Base-by-base conservation (phyloP, 345 rosid species). In the Eucalyptus pauciflora region DNA sequence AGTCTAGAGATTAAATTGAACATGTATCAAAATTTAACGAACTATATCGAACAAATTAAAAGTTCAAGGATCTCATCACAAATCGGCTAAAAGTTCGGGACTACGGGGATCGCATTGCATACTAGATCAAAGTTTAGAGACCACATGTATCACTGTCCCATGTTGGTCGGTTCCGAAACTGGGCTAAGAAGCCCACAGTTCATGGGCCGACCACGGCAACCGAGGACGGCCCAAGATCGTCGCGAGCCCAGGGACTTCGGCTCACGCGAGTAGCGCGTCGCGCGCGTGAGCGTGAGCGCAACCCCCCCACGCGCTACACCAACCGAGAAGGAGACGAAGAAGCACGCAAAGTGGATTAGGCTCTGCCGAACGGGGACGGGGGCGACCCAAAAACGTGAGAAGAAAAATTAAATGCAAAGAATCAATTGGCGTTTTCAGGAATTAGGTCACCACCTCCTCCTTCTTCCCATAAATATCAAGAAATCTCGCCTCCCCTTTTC, bases 21-120 rank as follows among this genome's bases (percentile, higher is more conserved):
- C 1, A 45, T 2, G 48, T 45, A 45, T 2, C 1, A 45, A 7
- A 45, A 45, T 7, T 45, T 45, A 1, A 45, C 10, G 3, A 45
- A 45, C 3, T 45, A 45, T 8, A 45, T 45, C 10, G 10, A 45
- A 45, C 1, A 45, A 45, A 45, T 45, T 45, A 45, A 45, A 45
- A 45, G 48, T 8, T 43, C 45, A 7, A 43, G 45, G 45, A 43
- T 7, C 45, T 43, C 45, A 43, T 43, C 7, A 43, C 45, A 43
- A 43, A 43, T 43, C 8, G 45, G 1, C 8, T 43, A 43, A 43
- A 43, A 43, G 7, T 43, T 43, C 1, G 8, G 7, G 7, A 43
- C 2, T 7, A 7, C 7, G 2, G 7, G 7, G 3, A 50, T 50
- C 3, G 3, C 3, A 0, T 50, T 50, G 18, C 1, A 5, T 50